Conservation (phyloP, 805 yeast species). For the Torulaspora franciscae region DNA sequence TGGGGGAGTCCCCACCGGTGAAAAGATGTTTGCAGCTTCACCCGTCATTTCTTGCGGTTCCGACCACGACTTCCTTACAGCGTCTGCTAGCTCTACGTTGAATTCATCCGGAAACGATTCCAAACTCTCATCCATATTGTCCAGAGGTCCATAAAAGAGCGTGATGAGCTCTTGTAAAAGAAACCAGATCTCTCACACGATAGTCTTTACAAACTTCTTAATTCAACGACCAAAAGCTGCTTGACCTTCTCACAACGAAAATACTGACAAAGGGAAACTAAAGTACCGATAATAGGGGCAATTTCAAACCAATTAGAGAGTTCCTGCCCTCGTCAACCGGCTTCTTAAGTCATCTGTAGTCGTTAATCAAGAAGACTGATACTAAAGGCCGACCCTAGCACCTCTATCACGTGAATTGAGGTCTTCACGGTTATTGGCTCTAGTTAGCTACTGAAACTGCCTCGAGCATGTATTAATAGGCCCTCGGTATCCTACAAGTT, state of each 20-base stretch:
- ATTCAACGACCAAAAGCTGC: background rate
- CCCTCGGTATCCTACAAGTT: no score
- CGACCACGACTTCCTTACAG: constrained; percentile 35
- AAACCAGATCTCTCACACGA: background rate
- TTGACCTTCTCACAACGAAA: background rate
- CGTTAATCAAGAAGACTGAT: background rate
- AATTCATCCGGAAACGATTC: constrained; percentile 7
- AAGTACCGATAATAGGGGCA: background rate
- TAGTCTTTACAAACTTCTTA: background rate
- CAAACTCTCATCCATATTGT: constrained; percentile 5
- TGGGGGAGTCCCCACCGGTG: constrained; percentile 15
- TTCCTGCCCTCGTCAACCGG: background rate
- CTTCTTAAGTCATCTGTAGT: background rate
- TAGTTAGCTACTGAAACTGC: no score
- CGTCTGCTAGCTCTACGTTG: constrained; percentile 28
- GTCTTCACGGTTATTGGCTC: background rate
- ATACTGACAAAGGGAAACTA: background rate
- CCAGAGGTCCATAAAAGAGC: background rate
- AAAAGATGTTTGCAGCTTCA: constrained; percentile 4
- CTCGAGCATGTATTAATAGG: no score
- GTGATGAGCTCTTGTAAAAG: background rate
- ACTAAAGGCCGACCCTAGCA: background rate
- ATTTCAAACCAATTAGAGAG: background rate
- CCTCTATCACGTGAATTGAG: constrained; percentile 3
- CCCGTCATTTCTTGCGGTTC: constrained; percentile 20